Evolutionary conservation across 2,329 filamentous ascomycete genomes (phyloP).

Genomic region (Paecilomyces sp.): DNA sequence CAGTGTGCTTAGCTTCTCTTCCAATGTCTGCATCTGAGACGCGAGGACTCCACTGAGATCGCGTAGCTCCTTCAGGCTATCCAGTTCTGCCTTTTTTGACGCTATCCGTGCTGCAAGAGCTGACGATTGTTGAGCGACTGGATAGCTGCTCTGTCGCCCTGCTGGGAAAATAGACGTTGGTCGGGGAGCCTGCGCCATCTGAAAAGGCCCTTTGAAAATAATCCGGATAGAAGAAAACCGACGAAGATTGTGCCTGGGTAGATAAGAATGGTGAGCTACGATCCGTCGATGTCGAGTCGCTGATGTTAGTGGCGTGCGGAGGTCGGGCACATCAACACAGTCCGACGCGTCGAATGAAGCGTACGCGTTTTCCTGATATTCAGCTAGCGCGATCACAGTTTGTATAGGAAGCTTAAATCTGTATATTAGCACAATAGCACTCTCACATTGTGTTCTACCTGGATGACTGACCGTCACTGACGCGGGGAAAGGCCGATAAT

Average conservation of each 20-base stretch:
- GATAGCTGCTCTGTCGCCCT: slow-evolving; percentile 24
- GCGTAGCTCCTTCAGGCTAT: slow-evolving; percentile 55
- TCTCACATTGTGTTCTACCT: not conserved
- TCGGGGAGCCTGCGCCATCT: slow-evolving; percentile 31
- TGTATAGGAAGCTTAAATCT: not conserved
- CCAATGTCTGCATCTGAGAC: slow-evolving; percentile 56
- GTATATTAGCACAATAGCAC: not conserved
- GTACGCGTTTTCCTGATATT: not conserved
- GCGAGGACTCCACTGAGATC: slow-evolving; percentile 56
- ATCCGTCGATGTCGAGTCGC: not conserved
- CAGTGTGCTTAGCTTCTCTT: slow-evolving; percentile 54
- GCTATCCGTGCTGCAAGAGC: slow-evolving; percentile 54
- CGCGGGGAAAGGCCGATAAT: not conserved
- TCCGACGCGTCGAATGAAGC: not conserved
- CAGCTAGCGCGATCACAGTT: not conserved
- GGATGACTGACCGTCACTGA: not conserved
- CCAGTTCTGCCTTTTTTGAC: slow-evolving; percentile 57
- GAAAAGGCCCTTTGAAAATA: not conserved
- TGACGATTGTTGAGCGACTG: slow-evolving; percentile 44
- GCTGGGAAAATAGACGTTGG: slow-evolving; percentile 24
- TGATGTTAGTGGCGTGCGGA: not conserved
- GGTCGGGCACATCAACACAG: not conserved
- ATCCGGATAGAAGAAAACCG: not conserved
- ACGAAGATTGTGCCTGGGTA: not conserved
- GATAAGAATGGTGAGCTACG: not conserved